Percentiles rank a stretch among this genome's conserved stretches.
Conservation (phyloP, 805 yeast genomes). For the Suhomyces faveliae region DNA sequence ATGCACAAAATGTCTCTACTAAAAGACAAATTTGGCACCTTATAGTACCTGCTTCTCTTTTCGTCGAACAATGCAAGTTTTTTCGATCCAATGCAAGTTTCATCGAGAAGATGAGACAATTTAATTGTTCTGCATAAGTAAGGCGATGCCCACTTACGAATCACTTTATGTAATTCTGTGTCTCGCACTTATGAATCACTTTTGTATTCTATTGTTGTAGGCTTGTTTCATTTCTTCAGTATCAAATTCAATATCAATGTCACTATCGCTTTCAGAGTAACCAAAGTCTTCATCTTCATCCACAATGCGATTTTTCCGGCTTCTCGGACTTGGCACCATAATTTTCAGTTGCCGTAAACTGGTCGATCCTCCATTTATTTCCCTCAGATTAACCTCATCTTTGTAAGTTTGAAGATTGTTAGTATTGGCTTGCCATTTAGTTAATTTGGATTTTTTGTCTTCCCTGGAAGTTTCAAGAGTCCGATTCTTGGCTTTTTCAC, state of each 20-base stretch:
- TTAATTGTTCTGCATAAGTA: neutral
- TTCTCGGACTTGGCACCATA: neutral
- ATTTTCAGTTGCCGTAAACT: neutral
- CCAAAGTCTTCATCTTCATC: constrained; percentile 9
- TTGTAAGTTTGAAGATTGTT: constrained; percentile 16
- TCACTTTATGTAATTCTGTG: neutral
- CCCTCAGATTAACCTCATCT: constrained; percentile 8
- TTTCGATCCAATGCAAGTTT: too few relatives aligned
- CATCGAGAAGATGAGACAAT: too few relatives aligned
- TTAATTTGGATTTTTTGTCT: constrained; percentile 15
- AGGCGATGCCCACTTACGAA: neutral
- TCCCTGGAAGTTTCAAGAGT: constrained; percentile 16
- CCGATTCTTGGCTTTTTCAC: constrained; percentile 14
- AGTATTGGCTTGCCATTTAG: constrained; percentile 27
- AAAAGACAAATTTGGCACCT: too few relatives aligned
- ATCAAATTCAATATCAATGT: constrained; percentile 32
- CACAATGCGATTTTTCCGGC: constrained; percentile 6
- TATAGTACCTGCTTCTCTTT: too few relatives aligned
- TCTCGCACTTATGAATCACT: neutral
- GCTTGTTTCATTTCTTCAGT: constrained; percentile 18
- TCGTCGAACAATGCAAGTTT: too few relatives aligned
- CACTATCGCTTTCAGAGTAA: constrained; percentile 18
- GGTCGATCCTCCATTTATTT: constrained; percentile 9
- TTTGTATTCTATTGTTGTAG: neutral
- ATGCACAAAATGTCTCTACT: too few relatives aligned